phyloP scores from a whole-genome alignment of 2,329 filamentous ascomycete genomes.

The Leptographium wingfieldii region DNA sequence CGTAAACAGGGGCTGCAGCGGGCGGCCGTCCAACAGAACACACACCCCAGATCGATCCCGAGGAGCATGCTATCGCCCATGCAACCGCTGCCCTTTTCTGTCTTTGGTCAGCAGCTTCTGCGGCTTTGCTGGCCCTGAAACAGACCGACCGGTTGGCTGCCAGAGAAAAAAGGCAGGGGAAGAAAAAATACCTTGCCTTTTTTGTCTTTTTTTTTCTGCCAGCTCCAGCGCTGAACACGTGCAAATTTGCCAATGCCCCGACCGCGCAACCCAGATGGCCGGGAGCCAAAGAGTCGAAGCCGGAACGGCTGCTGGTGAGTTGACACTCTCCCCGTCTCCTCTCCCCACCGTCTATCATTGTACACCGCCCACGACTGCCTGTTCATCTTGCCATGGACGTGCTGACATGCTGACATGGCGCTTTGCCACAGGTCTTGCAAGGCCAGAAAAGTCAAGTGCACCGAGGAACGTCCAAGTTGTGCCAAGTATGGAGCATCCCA shows the following conservation, averaged over 20 bases:
- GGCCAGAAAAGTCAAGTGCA: constrained; percentile 60
- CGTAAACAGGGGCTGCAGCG: background rate
- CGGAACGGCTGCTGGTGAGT: constrained; percentile 55
- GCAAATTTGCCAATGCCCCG: constrained; percentile 41
- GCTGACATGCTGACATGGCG: background rate
- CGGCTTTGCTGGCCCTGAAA: background rate
- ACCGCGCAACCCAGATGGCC: constrained; percentile 49
- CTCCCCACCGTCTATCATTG: background rate
- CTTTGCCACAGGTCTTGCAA: constrained; percentile 57
- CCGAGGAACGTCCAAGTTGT: constrained; percentile 63
- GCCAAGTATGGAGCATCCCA: constrained; percentile 35
- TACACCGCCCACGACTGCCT: background rate
- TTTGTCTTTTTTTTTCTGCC: background rate
- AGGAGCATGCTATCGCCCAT: background rate
- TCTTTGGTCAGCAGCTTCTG: background rate
- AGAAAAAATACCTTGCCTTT: background rate
- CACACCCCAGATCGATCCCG: background rate
- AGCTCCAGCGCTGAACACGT: background rate
- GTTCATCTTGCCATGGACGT: background rate
- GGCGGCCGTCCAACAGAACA: background rate
- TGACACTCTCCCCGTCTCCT: background rate
- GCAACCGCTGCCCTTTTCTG: background rate
- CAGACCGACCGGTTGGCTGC: background rate
- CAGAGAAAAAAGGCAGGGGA: background rate
- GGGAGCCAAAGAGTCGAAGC: constrained; percentile 53